Evolutionary conservation across 768 basidiomycete species (phyloP).

Genomic region (Pisolithus sp.): DNA sequence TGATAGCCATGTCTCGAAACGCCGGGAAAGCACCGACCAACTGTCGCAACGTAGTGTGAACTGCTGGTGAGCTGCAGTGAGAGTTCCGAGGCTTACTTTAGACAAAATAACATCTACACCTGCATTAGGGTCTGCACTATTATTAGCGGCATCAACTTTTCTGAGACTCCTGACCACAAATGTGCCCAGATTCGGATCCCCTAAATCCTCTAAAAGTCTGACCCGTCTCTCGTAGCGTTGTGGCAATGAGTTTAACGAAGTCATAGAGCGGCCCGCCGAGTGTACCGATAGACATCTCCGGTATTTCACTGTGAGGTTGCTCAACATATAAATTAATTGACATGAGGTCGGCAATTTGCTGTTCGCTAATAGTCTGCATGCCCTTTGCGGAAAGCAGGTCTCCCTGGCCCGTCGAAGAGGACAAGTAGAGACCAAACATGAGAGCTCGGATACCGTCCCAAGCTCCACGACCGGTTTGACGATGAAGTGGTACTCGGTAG

Average conservation of each 20-base stretch:
- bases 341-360: conserved; percentile 68
- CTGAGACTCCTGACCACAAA: conserved; percentile 69
- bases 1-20: conserved; percentile 70
- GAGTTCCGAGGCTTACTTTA: conserved; percentile 38
- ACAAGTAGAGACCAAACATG: conserved; percentile 64
- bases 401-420: conserved; percentile 46
- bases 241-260: conserved; percentile 60
- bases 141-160: conserved; percentile 38
- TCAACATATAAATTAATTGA: conserved; percentile 66
- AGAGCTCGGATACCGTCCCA: conserved; percentile 80
- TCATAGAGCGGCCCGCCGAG: conserved; percentile 70
- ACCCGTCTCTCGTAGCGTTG: conserved; percentile 69
- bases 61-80: not conserved
- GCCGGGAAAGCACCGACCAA: conserved; percentile 73
- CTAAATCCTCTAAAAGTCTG: conserved; percentile 47
- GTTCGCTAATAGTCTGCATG: conserved; percentile 45
- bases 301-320: conserved; percentile 58
- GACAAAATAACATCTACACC: conserved; percentile 57
- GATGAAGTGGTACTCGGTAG: conserved; percentile 69
- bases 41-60: conserved; percentile 30
- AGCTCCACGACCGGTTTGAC: conserved; percentile 69
- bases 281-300: conserved; percentile 68
- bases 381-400: conserved; percentile 64
- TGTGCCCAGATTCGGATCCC: conserved; percentile 64
- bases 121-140: conserved; percentile 23